phyloP scores from a whole-genome alignment of 768 basidiomycete species.

The Gloeostereum incarnatum region DNA sequence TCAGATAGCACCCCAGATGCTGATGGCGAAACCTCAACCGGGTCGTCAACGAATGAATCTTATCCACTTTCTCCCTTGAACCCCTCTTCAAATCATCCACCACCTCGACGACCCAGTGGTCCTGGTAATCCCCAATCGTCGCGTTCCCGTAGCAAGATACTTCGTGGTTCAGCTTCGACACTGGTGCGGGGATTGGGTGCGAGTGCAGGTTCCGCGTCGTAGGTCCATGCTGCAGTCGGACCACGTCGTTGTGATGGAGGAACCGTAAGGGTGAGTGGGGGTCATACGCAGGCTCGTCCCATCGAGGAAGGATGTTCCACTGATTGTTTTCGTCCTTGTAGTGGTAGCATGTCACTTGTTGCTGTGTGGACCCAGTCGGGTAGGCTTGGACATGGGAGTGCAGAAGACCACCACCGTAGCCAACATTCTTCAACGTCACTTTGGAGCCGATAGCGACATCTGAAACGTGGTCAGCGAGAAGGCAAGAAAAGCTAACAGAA shows the following conservation, averaged over 20 bases:
- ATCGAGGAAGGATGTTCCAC: conserved; percentile 72
- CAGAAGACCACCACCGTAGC: conserved; percentile 92
- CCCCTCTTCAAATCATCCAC: conserved; percentile 65
- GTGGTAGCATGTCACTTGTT: conserved; percentile 98
- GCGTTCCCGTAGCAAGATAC: conserved; percentile 91
- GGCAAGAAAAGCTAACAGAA: conserved; percentile 3
- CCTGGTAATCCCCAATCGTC: conserved; percentile 80
- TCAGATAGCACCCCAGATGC: conserved; percentile 75
- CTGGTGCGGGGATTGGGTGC: conserved; percentile 78
- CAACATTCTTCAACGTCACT: conserved; percentile 93
- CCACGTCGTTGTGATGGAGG: conserved; percentile 64
- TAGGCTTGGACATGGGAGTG: conserved; percentile 97
- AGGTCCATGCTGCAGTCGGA: conserved; percentile 74
- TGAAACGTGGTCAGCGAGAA: conserved; percentile 13
- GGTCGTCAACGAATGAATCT: conserved; percentile 88
- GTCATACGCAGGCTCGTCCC: conserved; percentile 66
- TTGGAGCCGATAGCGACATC: conserved; percentile 89
- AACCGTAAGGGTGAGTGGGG: conserved; percentile 58
- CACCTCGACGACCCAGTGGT: conserved; percentile 85
- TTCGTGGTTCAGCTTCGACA: conserved; percentile 85
- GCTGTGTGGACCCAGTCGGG: conserved; percentile 86
- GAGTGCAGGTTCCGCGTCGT: conserved; percentile 92
- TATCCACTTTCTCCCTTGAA: conserved; percentile 39
- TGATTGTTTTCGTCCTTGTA: conserved; percentile 99
- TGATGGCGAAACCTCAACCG: conserved; percentile 78